Evolutionary conservation across 345 rosid genomes (phyloP).

Genomic region (Ricinus communis): DNA sequence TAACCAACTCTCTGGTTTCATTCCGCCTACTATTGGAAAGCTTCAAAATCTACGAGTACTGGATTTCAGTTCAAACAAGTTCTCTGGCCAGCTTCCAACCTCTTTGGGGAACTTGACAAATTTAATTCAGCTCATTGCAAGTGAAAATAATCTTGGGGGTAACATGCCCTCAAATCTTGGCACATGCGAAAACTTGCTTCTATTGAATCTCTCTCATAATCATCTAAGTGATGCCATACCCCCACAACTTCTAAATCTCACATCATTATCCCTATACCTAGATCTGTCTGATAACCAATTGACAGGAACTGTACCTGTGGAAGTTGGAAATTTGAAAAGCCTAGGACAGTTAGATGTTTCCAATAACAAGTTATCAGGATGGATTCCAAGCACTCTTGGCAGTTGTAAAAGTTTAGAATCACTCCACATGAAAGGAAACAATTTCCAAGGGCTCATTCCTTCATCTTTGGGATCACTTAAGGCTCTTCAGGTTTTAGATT

Average conservation of each 20-base stretch:
- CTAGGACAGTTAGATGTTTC: background rate
- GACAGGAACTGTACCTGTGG: background rate
- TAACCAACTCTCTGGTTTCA: constrained; percentile 14
- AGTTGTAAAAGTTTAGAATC: background rate
- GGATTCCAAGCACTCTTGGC: constrained; percentile 1
- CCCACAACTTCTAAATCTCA: background rate
- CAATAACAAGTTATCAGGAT: background rate
- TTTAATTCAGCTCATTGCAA: background rate
- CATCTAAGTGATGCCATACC: background rate
- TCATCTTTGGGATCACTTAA: background rate
- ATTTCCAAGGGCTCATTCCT: constrained; percentile 3
- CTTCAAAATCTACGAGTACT: constrained; percentile 3
- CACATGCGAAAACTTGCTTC: background rate
- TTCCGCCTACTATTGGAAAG: constrained; percentile 18
- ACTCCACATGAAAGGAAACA: background rate
- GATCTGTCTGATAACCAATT: constrained; percentile 6
- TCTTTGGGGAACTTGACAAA: constrained; percentile 12
- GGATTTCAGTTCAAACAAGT: background rate
- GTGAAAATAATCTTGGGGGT: constrained; percentile 21
- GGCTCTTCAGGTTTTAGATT: background rate
- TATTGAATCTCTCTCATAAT: background rate
- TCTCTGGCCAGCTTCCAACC: constrained; percentile 12
- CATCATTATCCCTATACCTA: background rate
- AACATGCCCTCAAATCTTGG: constrained; percentile 21
- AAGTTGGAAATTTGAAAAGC: background rate